phyloP scores from a whole-genome alignment of 1,139 yeast genomes.

The Pichia sorboxylosa region DNA sequence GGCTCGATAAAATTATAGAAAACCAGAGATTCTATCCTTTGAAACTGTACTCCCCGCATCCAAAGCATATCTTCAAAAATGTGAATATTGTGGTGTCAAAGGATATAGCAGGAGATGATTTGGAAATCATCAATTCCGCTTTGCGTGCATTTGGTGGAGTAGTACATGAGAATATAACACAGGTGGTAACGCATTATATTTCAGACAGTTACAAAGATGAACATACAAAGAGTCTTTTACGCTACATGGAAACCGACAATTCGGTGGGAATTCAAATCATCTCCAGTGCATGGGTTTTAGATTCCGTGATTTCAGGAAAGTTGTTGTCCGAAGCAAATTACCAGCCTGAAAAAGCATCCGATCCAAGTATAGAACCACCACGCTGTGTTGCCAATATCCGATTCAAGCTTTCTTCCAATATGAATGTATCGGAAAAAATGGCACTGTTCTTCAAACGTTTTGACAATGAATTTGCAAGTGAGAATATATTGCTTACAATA shows the following conservation, averaged over 20 bases:
- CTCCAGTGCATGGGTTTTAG: conserved; percentile 52
- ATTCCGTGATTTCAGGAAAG: conserved; percentile 33
- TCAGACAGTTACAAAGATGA: conserved; percentile 44
- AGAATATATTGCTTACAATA: neutral
- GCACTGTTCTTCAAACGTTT: neutral
- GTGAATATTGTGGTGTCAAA: conserved; percentile 48
- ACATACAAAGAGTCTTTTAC: conserved; percentile 28
- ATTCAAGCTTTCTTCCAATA: conserved; percentile 2
- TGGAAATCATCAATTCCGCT: conserved; percentile 36
- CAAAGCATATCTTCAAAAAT: conserved; percentile 49
- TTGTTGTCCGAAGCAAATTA: conserved; percentile 18
- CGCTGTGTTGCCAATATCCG: neutral
- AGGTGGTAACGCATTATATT: conserved; percentile 68
- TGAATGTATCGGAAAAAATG: conserved; percentile 1
- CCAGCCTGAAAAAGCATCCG: neutral
- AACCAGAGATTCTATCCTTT: conserved; percentile 37
- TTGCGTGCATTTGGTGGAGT: conserved; percentile 69
- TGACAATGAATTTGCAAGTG: neutral
- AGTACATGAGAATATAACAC: conserved; percentile 50
- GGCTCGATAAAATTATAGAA: conserved; percentile 46
- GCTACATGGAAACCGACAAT: conserved; percentile 25
- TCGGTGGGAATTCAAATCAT: too few relatives aligned
- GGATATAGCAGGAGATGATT: conserved; percentile 46
- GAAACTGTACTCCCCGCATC: conserved; percentile 56
- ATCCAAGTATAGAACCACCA: neutral